Base-by-base conservation (phyloP, 768 basidiomycete species). In the Cubamyces lactineus region DNA sequence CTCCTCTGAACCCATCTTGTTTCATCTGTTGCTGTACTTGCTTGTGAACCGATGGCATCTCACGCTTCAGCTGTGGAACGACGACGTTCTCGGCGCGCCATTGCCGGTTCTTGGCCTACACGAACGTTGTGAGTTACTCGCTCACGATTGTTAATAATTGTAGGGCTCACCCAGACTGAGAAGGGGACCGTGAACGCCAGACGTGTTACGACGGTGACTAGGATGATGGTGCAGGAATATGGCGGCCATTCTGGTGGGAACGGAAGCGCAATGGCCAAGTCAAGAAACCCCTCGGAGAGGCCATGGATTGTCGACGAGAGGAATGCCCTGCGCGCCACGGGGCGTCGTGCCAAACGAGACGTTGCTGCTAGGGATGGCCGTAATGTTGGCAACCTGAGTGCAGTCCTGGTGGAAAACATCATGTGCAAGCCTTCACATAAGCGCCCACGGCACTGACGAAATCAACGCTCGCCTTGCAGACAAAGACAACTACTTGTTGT, bases 211-310 rank as follows among this genome's bases (percentile, higher is more conserved):
- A 90, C 70, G 2, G 91, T 87, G 57, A 85, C 79, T 3, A 92
- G 69, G 53, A 93, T 86, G 61, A 94, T 91, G 2, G 90, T 86
- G 1, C 85, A 82, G 6, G 92, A 83, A 74, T 93, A 93, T 0
- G 85, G 74, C 0, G 92, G 91, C 64, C 85, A 78, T 11, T 80
- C 82, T 0, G 86, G 78, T 23, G 92, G 89, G 65, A 84, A 77
- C 1, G 91, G 91, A n/a, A 92, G 76, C 3, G 88, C 89, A 40
- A 84, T 70, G 23, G 91, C 87, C 51, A 92, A 76, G 78, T 93
- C 91, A 15, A 92, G 78, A 69, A 92, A 92, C 11, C 84, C 86
- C 69, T 91, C 80, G 39, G 72, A 72, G 15, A 70, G 64, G 0
- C 28, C 46, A 34, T 71, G 68, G 1, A 73, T 53, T 2, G 70